These are phyloP conservation scores for Colletotrichum euphorbiae DNA, from an alignment of 2,329 filamentous ascomycete genomes.

Conservation along the genomic window DNA sequence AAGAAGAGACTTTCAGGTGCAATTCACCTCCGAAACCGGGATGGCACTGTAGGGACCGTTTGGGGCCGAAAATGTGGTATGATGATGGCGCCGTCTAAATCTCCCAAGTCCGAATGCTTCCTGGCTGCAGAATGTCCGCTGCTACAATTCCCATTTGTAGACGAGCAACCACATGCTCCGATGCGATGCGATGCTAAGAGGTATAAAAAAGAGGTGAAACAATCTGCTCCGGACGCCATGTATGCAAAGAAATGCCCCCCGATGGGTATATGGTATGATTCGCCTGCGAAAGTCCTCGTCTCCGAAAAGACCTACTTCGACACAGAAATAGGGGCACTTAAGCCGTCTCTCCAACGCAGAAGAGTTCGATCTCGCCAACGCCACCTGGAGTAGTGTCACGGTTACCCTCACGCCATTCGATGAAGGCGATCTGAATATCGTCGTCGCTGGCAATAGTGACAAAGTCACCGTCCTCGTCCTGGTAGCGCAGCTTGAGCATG, in stretches of 20 bases:
- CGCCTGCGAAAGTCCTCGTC: conserved; percentile 36
- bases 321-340: conserved; percentile 38
- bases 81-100: conserved; percentile 38
- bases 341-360: conserved; percentile 71
- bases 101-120: conserved; percentile 35
- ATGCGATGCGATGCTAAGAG: conserved; percentile 38
- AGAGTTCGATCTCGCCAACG: conserved; percentile 91
- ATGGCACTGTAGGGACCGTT: background rate
- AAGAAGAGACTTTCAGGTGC: conserved; percentile 22
- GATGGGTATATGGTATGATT: conserved; percentile 41
- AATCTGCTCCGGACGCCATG: conserved; percentile 40
- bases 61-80: conserved; percentile 19
- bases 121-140: conserved; percentile 26
- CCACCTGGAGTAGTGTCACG: conserved; percentile 70
- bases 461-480: conserved; percentile 91
- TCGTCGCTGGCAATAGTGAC: conserved; percentile 96
- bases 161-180: conserved; percentile 20
- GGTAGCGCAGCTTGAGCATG: conserved; percentile 87
- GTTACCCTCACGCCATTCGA: conserved; percentile 86
- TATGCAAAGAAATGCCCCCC: conserved; percentile 41
- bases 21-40: background rate
- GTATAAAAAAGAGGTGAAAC: conserved; percentile 38
- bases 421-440: conserved; percentile 94
- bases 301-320: conserved; percentile 33
- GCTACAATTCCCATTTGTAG: conserved; percentile 14